Evolutionary conservation across 345 rosid species (phyloP), one percentile per base, ranked within the genome.

Genomic region (Punica granatum): DNA sequence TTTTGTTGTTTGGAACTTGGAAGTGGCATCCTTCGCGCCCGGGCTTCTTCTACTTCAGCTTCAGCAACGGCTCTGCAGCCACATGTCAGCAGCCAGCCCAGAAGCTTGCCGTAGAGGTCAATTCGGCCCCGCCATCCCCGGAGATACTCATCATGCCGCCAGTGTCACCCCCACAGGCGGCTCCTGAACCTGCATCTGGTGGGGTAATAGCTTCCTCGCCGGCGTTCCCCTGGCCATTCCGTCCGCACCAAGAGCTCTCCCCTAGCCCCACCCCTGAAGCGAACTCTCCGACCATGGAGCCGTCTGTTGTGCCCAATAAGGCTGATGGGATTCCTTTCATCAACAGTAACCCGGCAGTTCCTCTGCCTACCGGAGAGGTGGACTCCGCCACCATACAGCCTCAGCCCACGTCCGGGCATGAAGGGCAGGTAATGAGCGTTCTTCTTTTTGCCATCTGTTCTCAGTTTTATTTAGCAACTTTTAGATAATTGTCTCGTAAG

Each of bases 351-450:
- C 97, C 99, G 0, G 97, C 97, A 1, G 97, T 93, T 77, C 96
- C 99, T 34, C 74, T 93, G 76, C 99, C 99, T 4, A 94, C 95
- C n/a, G 99, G 86, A 51, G 99, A 94, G 77, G 88, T 88, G 10
- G 99, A 94, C 68, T 87, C 97, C 39, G 86, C 97, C 69, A 87
- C 96, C 48, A 89, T 91, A 46, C 75, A 82, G 51, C 97, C 97
- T 58, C 44, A 89, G 70, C 83, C 92, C 19, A 72, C 90, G 37
- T 88, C 96, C 15, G 77, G 43, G 46, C 64, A 74, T 15, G 75
- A 65, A 59, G 64, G 64, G 41, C 81, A 75, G 90, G 90, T 87
- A 72, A 53, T 14, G 72, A n/a, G 33, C 44, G 28, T 11, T 10
- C 18, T 44, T 14, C 19, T 1, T 18, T 44, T 44, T 37, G 6